phyloP scores from a whole-genome alignment of 176 grass and related monocot species.

The Lolium perenne region DNA sequence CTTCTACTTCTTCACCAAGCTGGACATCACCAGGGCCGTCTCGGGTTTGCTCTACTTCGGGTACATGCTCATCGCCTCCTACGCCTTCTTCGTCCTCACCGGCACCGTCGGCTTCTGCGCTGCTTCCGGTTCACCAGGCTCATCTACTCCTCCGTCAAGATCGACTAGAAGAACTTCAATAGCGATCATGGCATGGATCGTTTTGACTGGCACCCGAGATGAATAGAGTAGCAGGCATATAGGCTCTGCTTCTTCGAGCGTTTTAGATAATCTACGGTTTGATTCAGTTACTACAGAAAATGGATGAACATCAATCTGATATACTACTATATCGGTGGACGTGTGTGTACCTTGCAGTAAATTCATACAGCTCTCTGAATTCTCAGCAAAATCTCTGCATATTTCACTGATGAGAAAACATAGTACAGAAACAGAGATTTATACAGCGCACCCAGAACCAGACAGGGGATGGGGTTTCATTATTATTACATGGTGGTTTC shows the following conservation, averaged over 20 bases:
- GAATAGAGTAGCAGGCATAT: background rate
- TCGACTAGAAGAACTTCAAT: conserved; percentile 54
- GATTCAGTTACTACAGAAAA: background rate
- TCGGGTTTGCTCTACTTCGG: conserved; percentile 84
- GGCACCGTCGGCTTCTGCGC: conserved; percentile 85
- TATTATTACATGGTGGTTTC: conserved; percentile 8
- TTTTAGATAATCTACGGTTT: background rate
- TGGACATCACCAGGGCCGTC: conserved; percentile 80
- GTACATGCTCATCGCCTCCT: conserved; percentile 93
- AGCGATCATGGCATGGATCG: background rate
- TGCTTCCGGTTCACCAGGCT: conserved; percentile 89
- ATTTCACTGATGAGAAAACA: background rate
- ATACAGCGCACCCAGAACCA: no score
- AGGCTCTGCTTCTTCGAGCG: background rate
- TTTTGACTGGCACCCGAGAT: background rate
- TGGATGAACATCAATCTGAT: background rate
- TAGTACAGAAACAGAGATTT: conserved; percentile 7
- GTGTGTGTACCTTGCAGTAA: background rate
- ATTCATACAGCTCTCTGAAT: background rate
- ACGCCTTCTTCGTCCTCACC: conserved; percentile 85
- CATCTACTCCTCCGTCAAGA: conserved; percentile 93
- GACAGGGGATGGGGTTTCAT: background rate
- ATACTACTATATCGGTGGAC: background rate
- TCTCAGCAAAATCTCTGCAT: conserved; percentile 4
- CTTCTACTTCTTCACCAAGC: conserved; percentile 95